phyloP scores from a whole-genome alignment of 1,284 basidiomycete species.

The Sphaerobolus stellatus region DNA sequence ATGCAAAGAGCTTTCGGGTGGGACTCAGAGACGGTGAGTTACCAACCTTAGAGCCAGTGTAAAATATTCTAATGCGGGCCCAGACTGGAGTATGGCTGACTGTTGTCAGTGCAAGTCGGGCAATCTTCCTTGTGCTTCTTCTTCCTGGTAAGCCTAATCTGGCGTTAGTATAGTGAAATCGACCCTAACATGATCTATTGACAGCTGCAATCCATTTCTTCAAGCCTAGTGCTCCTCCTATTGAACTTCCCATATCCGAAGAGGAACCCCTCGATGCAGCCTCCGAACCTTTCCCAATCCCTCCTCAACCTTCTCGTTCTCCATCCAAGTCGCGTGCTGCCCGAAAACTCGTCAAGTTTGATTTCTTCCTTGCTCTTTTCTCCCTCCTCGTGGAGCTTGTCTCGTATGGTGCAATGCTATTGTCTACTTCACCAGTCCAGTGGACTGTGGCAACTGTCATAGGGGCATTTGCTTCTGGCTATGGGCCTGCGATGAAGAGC shows the following conservation, averaged over 20 bases:
- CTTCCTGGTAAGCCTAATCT: slow-evolving; percentile 57
- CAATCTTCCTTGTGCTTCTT: slow-evolving; percentile 58
- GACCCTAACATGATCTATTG: no score
- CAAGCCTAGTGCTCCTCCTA: slow-evolving; percentile 39
- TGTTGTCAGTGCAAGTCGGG: slow-evolving; percentile 56
- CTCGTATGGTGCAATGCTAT: slow-evolving; percentile 50
- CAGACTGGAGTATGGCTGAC: slow-evolving; percentile 80
- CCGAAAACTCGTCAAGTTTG: slow-evolving; percentile 51
- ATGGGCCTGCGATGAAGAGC: slow-evolving; percentile 63
- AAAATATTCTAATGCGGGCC: background rate
- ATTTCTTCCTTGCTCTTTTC: slow-evolving; percentile 57
- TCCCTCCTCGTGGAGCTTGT: slow-evolving; percentile 61
- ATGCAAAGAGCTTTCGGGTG: slow-evolving; percentile 65
- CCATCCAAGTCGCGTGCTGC: background rate
- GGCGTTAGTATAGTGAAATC: background rate
- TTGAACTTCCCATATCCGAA: slow-evolving; percentile 34
- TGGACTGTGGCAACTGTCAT: slow-evolving; percentile 53
- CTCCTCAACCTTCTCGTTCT: slow-evolving; percentile 17
- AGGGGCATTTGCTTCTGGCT: slow-evolving; percentile 55
- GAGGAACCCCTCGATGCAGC: slow-evolving; percentile 31
- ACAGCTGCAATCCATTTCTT: slow-evolving; percentile 56
- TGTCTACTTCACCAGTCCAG: slow-evolving; percentile 39
- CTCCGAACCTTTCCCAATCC: slow-evolving; percentile 14
- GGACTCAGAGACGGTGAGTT: slow-evolving; percentile 65
- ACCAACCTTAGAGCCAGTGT: background rate